Evolutionary conservation across 1,284 basidiomycete genomes (phyloP), one percentile per base, ranked within the genome.

Genomic region (Vanrija sp.): DNA sequence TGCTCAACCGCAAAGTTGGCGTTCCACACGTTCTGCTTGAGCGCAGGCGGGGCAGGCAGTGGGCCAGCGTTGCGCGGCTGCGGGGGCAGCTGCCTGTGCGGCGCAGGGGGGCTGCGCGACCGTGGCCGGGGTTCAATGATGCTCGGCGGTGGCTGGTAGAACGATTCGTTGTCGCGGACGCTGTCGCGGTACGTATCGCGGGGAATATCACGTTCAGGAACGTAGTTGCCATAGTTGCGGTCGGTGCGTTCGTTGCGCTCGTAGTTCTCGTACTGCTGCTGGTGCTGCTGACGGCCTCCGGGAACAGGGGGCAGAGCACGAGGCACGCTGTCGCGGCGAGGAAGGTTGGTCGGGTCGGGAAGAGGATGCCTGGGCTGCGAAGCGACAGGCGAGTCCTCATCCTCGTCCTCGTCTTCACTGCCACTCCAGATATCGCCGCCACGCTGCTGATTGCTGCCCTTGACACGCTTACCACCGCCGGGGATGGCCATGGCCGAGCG

Each of bases 1-100:
- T 84, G 83, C 46, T 87, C 81, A 5, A 69, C 67, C 54, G 92
- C 87, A 62, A 93, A 85, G 49, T 88, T 89, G 69, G 88, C 86
- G 67, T 86, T 91, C 91, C 91, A 95, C 49, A 92, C 59, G 23
- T 67, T 72, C 44, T 66, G 62, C 43, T 83, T 54, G 73, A 83
- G 58, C 86, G 86, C 48, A 84, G 83, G 60, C 0, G 62, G 58
- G 43, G 83, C 78, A 44, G 84, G 78, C 49, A 81, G 80, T 28
- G 80, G 39, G 61, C 44, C 44, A 39, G 25, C 38, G 43, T 14
- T 28, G 50, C 26, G 28, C 2, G 38, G 49, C 46, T 40, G 46
- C 28, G 52, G 57, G 5, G 55, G 64, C 50, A 61, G 61, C 38
- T 53, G 49, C n/a, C 59, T 55, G 48, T 61, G 55, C 3, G 55